phyloP scores from a whole-genome alignment of 768 basidiomycete genomes.

The Dacryopinax spathularia region DNA sequence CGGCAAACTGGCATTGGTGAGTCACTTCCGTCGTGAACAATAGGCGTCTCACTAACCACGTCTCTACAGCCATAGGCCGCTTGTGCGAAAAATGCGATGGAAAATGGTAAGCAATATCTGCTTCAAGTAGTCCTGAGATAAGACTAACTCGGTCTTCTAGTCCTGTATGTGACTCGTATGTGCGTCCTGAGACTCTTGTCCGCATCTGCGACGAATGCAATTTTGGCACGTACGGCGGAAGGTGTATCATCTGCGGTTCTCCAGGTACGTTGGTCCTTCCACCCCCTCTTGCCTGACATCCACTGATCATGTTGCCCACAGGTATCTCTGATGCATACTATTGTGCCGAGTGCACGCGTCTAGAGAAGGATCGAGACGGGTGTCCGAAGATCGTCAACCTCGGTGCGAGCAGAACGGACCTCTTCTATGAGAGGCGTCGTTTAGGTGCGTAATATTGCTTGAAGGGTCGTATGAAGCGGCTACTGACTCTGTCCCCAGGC shows the following conservation, averaged over 20 bases:
- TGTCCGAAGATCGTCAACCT: conserved; percentile 97
- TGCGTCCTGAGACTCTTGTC: conserved; percentile 93
- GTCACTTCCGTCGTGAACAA: conserved; percentile 14
- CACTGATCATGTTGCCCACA: conserved; percentile 22
- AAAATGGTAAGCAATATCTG: conserved; percentile 61
- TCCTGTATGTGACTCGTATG: conserved; percentile 98
- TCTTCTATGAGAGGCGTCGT: conserved; percentile 82
- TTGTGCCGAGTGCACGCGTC: conserved; percentile 89
- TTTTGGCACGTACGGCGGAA: conserved; percentile 92
- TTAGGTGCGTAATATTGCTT: conserved; percentile 38
- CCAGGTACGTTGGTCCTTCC: conserved; percentile 46
- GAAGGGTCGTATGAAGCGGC: background rate
- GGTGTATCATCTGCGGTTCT: conserved; percentile 94
- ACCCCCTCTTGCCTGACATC: background rate
- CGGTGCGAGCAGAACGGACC: conserved; percentile 82
- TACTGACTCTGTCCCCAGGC: conserved; percentile 28
- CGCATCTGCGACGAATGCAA: conserved; percentile 99
- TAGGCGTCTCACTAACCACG: conserved; percentile 5
- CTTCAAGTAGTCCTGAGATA: background rate
- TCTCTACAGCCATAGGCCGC: conserved; percentile 71
- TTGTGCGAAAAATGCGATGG: conserved; percentile 99
- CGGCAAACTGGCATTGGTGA: conserved; percentile 92
- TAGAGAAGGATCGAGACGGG: conserved; percentile 95
- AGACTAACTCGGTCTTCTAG: conserved; percentile 28
- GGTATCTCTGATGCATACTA: conserved; percentile 99